Conservation (phyloP, 2,329 filamentous ascomycete genomes). For the Pyrenochaeta sp. region DNA sequence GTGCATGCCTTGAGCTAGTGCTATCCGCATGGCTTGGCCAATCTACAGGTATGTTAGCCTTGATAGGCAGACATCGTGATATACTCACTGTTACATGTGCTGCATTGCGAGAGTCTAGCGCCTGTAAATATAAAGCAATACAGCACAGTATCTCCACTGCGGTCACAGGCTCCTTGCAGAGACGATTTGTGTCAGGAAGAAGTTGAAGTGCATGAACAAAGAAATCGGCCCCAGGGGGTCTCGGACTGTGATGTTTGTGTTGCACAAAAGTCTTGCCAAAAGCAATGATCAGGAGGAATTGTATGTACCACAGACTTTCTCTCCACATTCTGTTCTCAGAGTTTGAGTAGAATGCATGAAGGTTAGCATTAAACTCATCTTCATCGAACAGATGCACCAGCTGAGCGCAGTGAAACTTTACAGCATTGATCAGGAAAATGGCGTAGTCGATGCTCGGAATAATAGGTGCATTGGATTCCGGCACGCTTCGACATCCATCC, state of each 20-base stretch:
- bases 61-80: too few relatives aligned
- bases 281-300: slow-evolving; percentile 62
- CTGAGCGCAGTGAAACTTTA: slow-evolving; percentile 64
- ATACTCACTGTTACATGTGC: slow-evolving; percentile 57
- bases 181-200: slow-evolving; percentile 57
- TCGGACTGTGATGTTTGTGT: slow-evolving; percentile 33
- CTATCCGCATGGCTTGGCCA: slow-evolving; percentile 61
- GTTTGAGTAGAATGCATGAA: slow-evolving; percentile 53
- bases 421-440: slow-evolving; percentile 62
- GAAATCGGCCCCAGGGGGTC: slow-evolving; percentile 63
- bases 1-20: slow-evolving; percentile 60
- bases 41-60: slow-evolving; percentile 42
- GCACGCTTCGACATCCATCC: slow-evolving; percentile 51
- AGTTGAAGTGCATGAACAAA: slow-evolving; percentile 68
- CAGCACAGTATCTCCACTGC: slow-evolving; percentile 61
- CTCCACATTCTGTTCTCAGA: slow-evolving; percentile 32
- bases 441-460: slow-evolving; percentile 61
- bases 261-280: slow-evolving; percentile 63
- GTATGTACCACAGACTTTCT: slow-evolving; percentile 59
- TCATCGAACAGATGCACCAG: slow-evolving; percentile 65
- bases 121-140: slow-evolving; percentile 61
- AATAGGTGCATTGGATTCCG: slow-evolving; percentile 43
- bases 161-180: slow-evolving; percentile 54
- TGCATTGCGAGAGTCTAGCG: slow-evolving; percentile 56
- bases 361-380: slow-evolving; percentile 56